These are phyloP conservation scores for Curvularia verruculosa DNA, from an alignment of 2,329 filamentous ascomycete genomes.

Conservation along the genomic window DNA sequence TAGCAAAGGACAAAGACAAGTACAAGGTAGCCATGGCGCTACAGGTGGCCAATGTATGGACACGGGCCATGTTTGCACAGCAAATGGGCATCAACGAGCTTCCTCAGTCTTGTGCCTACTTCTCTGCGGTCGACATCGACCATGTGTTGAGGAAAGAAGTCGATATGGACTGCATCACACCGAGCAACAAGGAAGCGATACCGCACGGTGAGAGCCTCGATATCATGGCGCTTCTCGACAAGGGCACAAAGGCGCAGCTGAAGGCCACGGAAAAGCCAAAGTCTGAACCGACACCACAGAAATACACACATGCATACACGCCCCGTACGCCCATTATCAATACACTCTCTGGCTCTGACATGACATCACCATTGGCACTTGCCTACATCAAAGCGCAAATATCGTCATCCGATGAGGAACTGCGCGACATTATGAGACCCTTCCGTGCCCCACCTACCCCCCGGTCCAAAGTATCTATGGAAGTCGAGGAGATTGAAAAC, in stretches of 20 bases:
- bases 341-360: constrained; percentile 56
- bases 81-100: constrained; percentile 96
- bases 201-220: constrained; percentile 85
- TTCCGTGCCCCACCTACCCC: constrained; percentile 14
- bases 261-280: constrained; percentile 68
- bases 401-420: constrained; percentile 72
- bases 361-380: constrained; percentile 51
- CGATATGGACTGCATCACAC: constrained; percentile 95
- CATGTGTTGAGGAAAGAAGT: constrained; percentile 97
- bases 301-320: constrained; percentile 72
- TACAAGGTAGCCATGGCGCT: constrained; percentile 91
- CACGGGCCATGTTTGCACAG: constrained; percentile 93
- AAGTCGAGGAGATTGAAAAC: not conserved
- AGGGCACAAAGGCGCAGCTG: constrained; percentile 70
- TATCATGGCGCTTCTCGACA: constrained; percentile 76
- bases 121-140: constrained; percentile 94
- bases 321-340: constrained; percentile 82
- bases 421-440: constrained; percentile 71
- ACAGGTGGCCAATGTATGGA: constrained; percentile 95
- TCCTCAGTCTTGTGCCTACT: constrained; percentile 92
- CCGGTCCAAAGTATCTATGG: not conserved
- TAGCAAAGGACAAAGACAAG: constrained; percentile 83
- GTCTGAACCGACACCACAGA: constrained; percentile 54
- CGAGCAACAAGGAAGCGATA: constrained; percentile 79
- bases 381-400: constrained; percentile 86